Base-by-base conservation (phyloP, 345 rosid genomes). In the Populus euphratica region DNA sequence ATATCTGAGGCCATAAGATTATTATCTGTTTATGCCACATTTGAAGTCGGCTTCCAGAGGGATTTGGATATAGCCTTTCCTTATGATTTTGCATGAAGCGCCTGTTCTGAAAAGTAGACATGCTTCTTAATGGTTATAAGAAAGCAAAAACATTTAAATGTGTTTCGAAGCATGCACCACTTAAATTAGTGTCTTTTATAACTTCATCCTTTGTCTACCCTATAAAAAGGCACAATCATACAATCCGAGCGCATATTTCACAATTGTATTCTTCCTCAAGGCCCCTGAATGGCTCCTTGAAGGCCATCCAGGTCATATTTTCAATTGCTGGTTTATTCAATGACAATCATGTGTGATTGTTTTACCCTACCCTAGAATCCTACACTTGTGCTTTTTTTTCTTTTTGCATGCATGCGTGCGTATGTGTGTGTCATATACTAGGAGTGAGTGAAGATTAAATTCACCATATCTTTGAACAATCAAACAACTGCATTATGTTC, bases 381-480 rank as follows among this genome's bases (percentile, higher is more conserved):
- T 4, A 47, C 59, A 49, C 54, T 8, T 0, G 2, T 52, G 59
- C 23, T 7, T 52, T 20, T 52, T 20, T 52, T 5, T 52, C 6
- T 52, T 0, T 18, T 50, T 50, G 17, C 6, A 7, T 6, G n/a
- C 9, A 0, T 16, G 1, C 0, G 6, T 5, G 6, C 17, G 0
- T 16, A 5, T 17, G 21, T 5, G 54, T 6, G 10, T 52, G 21
- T 52, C 9, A 52, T 52, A 6, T 52, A 52, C 23, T 52, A 20
- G 59, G 6, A 52, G 59, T 5, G 59, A 52, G 8, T 52, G 59
- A 20, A 18, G 59, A 52, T 21, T 52, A 52, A 52, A 52, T 52
- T 20, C 23, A 18, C 23, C 59, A 18, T 52, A 52, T 2, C 23
- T 52, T 6, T 52, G 59, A 52, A 52, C 10, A 52, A 52, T 52